Evolutionary conservation across 768 basidiomycete species (phyloP), one percentile per base, ranked within the genome.

Genomic region (Podaxis carcinomalis): DNA sequence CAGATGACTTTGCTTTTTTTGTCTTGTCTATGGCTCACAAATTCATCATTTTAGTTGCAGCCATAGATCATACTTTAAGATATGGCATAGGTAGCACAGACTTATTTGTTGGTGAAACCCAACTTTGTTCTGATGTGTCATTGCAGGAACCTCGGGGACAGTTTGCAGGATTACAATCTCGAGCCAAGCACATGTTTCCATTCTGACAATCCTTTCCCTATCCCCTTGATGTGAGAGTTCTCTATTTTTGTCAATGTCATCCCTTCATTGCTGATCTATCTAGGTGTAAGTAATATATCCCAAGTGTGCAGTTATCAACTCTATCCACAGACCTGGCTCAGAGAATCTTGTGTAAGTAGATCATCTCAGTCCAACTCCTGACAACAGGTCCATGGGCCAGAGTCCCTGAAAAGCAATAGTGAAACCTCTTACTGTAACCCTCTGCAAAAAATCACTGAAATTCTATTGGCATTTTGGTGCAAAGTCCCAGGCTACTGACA

Each of bases 1-100:
- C 84, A 96, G 49, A 89, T 95, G 79, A 78, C 82, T 44, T 75
- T 81, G 32, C 78, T 98, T 9, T 90, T 96, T 65, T 63, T 80
- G 52, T 75, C 91, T 25, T 25, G 2, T 19, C 75, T 98, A 13
- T 90, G 88, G 84, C 62, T 78, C 10, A 82, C 85, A 23, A 93
- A 98, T 68, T 87, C 62, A 68, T 88, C 55, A 87, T 96, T 83
- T 87, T 96, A 66, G 73, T 83, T 2, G 83, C 94, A 62, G 87
- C 94, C 14, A 81, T 90, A 25, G 92, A 95, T 65, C 91, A 85
- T 67, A 90, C 93, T 0, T 69, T 93, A 39, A 78, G 84, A 16
- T 80, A 89, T 67, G 23, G 23, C 23, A 25, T 25, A 2, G 23
- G 23, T 2, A 2, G 23, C 23, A 25, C 23, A 1, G 23, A 25